Conservation (phyloP, 345 rosid species). For the Salix koriyanagi region DNA sequence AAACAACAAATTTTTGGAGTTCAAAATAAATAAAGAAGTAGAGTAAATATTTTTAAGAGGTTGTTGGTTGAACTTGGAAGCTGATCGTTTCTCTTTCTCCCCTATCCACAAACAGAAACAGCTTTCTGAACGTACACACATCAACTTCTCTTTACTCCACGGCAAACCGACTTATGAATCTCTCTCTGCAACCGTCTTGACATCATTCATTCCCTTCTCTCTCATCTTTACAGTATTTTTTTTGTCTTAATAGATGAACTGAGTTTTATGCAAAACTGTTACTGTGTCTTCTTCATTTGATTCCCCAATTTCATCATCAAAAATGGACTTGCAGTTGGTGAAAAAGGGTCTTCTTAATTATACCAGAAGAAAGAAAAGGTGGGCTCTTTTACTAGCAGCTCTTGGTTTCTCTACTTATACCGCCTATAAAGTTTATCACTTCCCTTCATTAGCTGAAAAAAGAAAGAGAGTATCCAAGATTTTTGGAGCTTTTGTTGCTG, state of each 20-base stretch:
- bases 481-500: constrained; percentile 43
- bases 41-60: not conserved
- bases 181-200: constrained; percentile 22
- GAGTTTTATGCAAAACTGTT: not conserved
- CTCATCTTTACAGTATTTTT: not conserved
- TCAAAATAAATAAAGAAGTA: no score
- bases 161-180: constrained; percentile 8
- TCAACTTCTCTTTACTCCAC: constrained; percentile 6
- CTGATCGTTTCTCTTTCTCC: constrained; percentile 7
- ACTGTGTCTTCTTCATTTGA: constrained; percentile 8
- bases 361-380: constrained; percentile 45
- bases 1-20: no score
- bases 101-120: not conserved
- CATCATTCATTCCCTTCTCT: constrained; percentile 7
- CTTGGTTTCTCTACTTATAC: constrained; percentile 47
- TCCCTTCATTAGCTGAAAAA: constrained; percentile 47
- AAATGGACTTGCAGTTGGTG: constrained; percentile 51
- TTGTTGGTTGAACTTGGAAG: not conserved
- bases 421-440: constrained; percentile 55
- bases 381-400: constrained; percentile 41
- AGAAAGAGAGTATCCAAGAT: constrained; percentile 48
- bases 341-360: constrained; percentile 43
- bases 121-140: not conserved
- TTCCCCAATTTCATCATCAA: not conserved
- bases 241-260: not conserved